These are phyloP conservation scores for Carex myosuroides DNA, from an alignment of 176 grass and related monocot genomes.

Conservation along the genomic window DNA sequence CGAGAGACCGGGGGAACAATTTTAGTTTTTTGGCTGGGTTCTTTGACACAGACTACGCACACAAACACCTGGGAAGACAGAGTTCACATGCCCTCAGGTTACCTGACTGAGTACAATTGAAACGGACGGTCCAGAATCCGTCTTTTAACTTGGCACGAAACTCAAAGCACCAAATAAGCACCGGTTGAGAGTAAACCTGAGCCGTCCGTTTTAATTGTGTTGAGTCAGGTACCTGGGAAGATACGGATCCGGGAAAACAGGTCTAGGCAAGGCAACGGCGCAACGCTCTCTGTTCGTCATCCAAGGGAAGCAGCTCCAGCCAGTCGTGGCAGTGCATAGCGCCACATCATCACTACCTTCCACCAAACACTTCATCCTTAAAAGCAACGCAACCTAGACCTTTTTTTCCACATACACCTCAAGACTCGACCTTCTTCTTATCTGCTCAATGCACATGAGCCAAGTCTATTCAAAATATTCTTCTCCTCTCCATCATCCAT, in stretches of 20 bases:
- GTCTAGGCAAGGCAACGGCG: neutral
- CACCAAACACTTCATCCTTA: slow-evolving; percentile 3
- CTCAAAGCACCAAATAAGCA: no score
- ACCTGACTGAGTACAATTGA: no score
- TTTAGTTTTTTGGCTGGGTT: neutral
- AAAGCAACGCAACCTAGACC: neutral
- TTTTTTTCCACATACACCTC: neutral
- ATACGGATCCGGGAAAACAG: no score
- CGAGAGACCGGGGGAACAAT: no score
- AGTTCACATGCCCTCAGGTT: no score
- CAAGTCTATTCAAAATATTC: neutral
- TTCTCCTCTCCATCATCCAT: neutral
- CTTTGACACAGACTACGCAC: neutral
- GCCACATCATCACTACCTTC: slow-evolving; percentile 5
- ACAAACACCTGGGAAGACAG: neutral
- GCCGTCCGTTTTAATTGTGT: no score
- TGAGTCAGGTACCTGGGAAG: no score
- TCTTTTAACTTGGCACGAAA: no score
- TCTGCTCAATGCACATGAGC: neutral
- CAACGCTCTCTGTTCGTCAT: neutral
- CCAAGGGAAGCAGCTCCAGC: slow-evolving; percentile 16
- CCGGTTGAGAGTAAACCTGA: no score
- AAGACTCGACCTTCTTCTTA: neutral
- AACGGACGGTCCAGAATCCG: no score
- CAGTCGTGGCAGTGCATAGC: neutral